Evolutionary conservation across 257 asterid genomes (phyloP), one percentile per base, ranked within the genome.

Genomic region (Nicotiana noctiflora): DNA sequence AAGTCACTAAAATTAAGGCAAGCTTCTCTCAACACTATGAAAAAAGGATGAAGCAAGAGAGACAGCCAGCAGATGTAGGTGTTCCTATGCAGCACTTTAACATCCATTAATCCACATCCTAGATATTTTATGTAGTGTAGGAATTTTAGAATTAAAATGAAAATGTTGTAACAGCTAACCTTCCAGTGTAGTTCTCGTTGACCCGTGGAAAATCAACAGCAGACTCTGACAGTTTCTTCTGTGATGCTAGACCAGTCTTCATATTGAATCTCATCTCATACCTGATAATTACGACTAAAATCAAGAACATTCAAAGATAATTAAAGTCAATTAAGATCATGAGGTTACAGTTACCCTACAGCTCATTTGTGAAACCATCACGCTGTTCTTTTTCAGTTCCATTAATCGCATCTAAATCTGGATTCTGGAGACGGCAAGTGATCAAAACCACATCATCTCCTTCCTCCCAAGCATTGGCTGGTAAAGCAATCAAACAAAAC

Each of bases 401-500:
- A 76, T 87, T 90, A 80, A 91, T 86, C 87, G 87, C 82, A 80
- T 94, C 98, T 60, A 96, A 92, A 82, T 94, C 97, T 29, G 88
- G 92, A 79, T 90, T 91, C 80, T 92, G 87, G 72, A 94, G 89
- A 66, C 99, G 98, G 87, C 97, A 93, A 76, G 98, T 91, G 82
- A 94, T 88, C 62, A 96, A 93, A 84, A 96, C 97, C 81, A 96
- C 95, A 67, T 94, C 99, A 72, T 93, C 98, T 40, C 98, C 99
- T 85, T 96, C 99, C 89, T 96, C 99, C 99, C 99, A 96, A 82
- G 99, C 99, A 86, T 96, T 96, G 79, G 99, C 99, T 96, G 89
- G 76, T 49, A 72, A 84, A 79, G 23, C 25, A 75, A 52, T 72
- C 14, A 83, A 60, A 72, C 15, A 72, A 72, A 70, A 49, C 61